Evolutionary conservation across 169 alveolate species (phyloP).

Genomic region (Babesia divergens): DNA sequence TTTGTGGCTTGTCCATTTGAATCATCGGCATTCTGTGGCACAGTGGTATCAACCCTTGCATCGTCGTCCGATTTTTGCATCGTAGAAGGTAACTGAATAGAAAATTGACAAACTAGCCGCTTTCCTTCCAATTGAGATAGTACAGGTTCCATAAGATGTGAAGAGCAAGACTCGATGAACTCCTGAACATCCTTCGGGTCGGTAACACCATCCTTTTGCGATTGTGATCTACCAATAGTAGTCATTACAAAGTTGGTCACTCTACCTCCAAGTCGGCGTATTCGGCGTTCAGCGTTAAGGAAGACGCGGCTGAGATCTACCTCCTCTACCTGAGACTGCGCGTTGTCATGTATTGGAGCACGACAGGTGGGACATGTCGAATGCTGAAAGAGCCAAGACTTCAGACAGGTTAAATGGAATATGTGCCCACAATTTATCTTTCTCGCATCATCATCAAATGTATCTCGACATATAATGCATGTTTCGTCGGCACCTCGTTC

Average conservation of each 20-base stretch:
- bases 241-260: neutral
- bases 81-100: no score
- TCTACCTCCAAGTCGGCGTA: neutral
- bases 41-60: no score
- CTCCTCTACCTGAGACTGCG: neutral
- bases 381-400: slow-evolving; percentile 84
- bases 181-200: neutral
- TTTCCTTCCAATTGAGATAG: neutral
- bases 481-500: slow-evolving; percentile 76
- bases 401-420: slow-evolving; percentile 78
- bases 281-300: neutral
- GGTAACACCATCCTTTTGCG: neutral
- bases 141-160: neutral
- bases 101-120: neutral
- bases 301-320: neutral
- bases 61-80: no score
- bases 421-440: slow-evolving; percentile 84
- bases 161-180: neutral
- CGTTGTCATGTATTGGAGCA: slow-evolving; percentile 49
- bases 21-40: no score
- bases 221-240: neutral
- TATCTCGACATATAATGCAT: slow-evolving; percentile 86
- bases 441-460: slow-evolving; percentile 73
- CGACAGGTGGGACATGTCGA: slow-evolving; percentile 83
- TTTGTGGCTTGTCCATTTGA: no score